Conservation (phyloP, 2,329 filamentous ascomycete species). For the Colletotrichum somersetense region DNA sequence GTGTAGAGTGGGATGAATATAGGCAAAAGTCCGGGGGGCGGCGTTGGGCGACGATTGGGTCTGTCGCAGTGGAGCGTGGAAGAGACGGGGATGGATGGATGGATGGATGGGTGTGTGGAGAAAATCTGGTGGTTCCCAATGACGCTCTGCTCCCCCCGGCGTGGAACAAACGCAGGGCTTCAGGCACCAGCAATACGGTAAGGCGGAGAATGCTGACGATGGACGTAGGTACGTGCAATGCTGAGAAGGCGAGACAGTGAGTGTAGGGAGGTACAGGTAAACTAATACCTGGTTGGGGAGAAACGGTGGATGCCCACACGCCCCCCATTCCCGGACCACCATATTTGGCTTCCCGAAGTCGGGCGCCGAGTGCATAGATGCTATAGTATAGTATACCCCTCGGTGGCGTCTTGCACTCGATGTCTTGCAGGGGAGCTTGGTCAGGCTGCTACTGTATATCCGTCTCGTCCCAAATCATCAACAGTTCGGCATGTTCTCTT, state of each 20-base stretch:
- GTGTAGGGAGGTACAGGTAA: too few species aligned
- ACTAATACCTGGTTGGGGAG: not conserved
- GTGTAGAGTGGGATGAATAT: not conserved
- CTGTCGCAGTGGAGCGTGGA: slow-evolving; percentile 19
- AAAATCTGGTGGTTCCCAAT: not conserved
- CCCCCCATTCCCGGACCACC: slow-evolving; percentile 14
- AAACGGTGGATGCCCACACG: not conserved
- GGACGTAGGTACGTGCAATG: not conserved
- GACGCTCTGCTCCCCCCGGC: not conserved
- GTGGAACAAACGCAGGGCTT: slow-evolving; percentile 5
- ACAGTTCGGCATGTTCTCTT: not conserved
- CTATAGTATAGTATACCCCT: not conserved
- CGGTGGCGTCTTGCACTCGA: not conserved
- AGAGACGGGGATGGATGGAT: slow-evolving; percentile 1
- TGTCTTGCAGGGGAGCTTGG: not conserved
- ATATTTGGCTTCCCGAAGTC: slow-evolving; percentile 26
- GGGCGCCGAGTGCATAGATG: not conserved
- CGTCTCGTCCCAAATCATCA: not conserved
- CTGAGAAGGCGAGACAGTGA: not conserved
- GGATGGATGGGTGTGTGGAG: not conserved
- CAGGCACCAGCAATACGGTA: not conserved
- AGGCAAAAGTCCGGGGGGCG: not conserved
- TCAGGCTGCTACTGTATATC: not conserved
- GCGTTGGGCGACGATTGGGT: slow-evolving; percentile 28
- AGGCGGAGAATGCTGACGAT: not conserved